Evolutionary conservation across 73 alveolate genomes (phyloP), one percentile per base, ranked within the genome.

Genomic region (Paramecium sonneborni): DNA sequence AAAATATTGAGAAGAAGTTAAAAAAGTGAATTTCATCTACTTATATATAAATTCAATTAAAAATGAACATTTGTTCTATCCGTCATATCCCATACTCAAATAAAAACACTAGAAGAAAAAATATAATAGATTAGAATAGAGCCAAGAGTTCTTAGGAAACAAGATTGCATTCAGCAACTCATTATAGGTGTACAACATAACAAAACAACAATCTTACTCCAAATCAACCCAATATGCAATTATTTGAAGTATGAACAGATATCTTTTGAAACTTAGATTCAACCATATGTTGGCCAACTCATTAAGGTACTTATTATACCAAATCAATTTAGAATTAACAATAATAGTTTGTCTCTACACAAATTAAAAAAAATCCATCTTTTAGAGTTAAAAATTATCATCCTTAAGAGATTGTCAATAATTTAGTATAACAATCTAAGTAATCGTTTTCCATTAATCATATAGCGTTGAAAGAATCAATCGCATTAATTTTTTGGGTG

Each of bases 1-100:
- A 79, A 46, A 79, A 79, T 12, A 79, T 79, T 24, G 90, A 79
- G 23, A 79, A 44, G 55, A 41, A 79, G 23, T 43, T 39, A 37
- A 74, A 74, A 37, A 34, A 74, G 20, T 74, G 87, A 74, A 62
- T 26, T 62, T 52, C 68, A 52, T 18, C 68, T 52, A 52, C 68
- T 52, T 52, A 52, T 52, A 52, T 52, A 18, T 18, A 52, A 52
- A 18, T n/a, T 52, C 68, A 52, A 52, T 52, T 52, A 52, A 52
- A 18, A 52, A 62, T 62, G 84, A 62, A 62, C 24, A 28, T 62
- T 12, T 62, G 84, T 62, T n/a, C 84, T 30, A 62, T 62, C 84
- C 84, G 84, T 30, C 44, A 62, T 26, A 62, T 32, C 12, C 84
- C 84, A 24, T 30, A 62, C 48, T 6, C 84, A 3, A 62, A 62